Conservation (phyloP, 2,329 filamentous ascomycete species). For the Aspergillus aculeatinus region DNA sequence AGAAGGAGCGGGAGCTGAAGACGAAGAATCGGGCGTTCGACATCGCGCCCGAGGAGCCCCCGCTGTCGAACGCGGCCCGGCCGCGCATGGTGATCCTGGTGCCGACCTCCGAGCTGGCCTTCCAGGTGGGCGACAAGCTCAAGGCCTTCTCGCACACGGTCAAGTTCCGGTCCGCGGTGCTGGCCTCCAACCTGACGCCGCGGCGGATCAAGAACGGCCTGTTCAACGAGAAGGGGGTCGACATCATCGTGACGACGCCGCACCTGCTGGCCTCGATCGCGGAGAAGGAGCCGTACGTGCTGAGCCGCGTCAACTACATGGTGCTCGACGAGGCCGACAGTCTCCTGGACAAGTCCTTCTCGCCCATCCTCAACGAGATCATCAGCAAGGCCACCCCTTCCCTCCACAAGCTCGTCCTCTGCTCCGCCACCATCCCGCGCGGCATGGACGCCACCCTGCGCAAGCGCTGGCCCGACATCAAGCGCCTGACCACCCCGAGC, state of each 20-base stretch:
- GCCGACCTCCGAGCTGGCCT: slow-evolving; percentile 86
- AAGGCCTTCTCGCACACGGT: slow-evolving; percentile 80
- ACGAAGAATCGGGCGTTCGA: slow-evolving; percentile 60
- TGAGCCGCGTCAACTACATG: slow-evolving; percentile 86
- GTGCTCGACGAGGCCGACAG: slow-evolving; percentile 96
- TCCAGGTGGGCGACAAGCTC: slow-evolving; percentile 77
- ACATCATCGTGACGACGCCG: slow-evolving; percentile 83
- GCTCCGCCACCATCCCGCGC: slow-evolving; percentile 92
- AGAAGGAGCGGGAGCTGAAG: slow-evolving; percentile 53
- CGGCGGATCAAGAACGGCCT: slow-evolving; percentile 80
- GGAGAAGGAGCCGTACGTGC: slow-evolving; percentile 83
- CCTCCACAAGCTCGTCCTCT: slow-evolving; percentile 81
- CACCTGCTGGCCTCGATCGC: slow-evolving; percentile 87
- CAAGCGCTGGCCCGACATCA: slow-evolving; percentile 76
- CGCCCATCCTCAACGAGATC: slow-evolving; percentile 76
- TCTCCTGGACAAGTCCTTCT: slow-evolving; percentile 89
- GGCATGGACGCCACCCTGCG: slow-evolving; percentile 84
- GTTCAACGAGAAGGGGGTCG: slow-evolving; percentile 77
- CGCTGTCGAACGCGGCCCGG: slow-evolving; percentile 69
- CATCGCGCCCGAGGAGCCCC: slow-evolving; percentile 58
- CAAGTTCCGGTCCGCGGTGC: slow-evolving; percentile 81
- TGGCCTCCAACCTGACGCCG: slow-evolving; percentile 74
- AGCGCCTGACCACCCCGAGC: slow-evolving; percentile 88
- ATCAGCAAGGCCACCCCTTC: slow-evolving; percentile 79
- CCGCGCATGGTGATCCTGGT: slow-evolving; percentile 84